A percentile compares a stretch with the other conserved stretches of the same genome.
phyloP scores from a whole-genome alignment of 129 eudicot species.

The Glebionis coronaria region DNA sequence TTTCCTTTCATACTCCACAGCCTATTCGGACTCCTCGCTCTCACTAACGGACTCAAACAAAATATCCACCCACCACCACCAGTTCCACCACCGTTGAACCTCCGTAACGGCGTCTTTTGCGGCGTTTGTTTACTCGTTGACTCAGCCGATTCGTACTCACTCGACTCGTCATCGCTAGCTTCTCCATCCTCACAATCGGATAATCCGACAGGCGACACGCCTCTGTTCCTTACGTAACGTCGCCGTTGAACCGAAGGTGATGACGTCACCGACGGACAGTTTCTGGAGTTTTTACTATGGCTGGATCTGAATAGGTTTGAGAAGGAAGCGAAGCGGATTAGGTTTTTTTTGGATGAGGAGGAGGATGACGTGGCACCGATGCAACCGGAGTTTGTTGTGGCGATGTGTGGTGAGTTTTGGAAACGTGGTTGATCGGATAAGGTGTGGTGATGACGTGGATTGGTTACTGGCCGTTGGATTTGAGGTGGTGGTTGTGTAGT shows the following conservation, averaged over 20 bases:
- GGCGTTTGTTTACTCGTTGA: conserved; percentile 60
- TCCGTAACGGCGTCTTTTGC: conserved; percentile 22
- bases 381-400: background rate
- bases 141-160: conserved; percentile 45
- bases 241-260: background rate
- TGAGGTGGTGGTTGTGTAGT: background rate
- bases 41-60: conserved; percentile 62
- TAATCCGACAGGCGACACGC: conserved; percentile 59
- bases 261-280: background rate
- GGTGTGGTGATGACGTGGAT: background rate
- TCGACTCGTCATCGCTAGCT: conserved; percentile 34
- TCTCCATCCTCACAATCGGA: conserved; percentile 46
- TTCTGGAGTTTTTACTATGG: background rate
- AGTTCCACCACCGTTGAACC: conserved; percentile 32
- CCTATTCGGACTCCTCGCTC: conserved; percentile 59
- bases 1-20: conserved; percentile 52
- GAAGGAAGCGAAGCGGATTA: background rate
- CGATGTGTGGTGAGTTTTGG: no score
- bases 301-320: background rate
- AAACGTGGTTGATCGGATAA: background rate
- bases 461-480: background rate
- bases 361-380: background rate
- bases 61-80: conserved; percentile 43
- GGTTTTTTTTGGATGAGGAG: background rate
- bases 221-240: conserved; percentile 39